Evolutionary conservation across 2,329 filamentous ascomycete species (phyloP), one percentile per base, ranked within the genome.

Genomic region (Cytospora leucostoma): DNA sequence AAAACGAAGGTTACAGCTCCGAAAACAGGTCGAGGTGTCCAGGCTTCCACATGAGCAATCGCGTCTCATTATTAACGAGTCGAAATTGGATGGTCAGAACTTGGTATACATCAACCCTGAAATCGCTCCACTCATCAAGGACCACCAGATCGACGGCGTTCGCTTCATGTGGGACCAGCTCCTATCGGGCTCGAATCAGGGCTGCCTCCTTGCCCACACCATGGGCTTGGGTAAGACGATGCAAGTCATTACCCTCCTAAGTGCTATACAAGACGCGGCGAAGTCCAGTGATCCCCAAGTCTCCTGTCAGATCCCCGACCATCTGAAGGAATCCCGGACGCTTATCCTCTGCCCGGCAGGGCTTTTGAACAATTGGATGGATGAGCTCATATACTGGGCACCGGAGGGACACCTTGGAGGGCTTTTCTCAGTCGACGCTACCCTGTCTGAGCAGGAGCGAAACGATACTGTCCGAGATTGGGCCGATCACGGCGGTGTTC

Each of bases 161-260:
- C 88, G 88, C 12, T 97, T 97, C 74, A 84, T 97, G 80, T 97
- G 93, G 92, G 88, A 92, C 68, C 89, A 94, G 67, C 79, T 97
- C 52, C 84, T 94, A 7, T 81, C 83, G 37, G 83, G 87, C 61
- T 77, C 79, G 6, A 81, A 82, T 19, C 88, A 93, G 74, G 93
- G 93, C 2, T 96, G 91, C 71, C 81, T 96, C 13, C 80, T 97
- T 21, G 90, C 93, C 7, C 93, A 97, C 73, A 92, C 91, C 0
- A 97, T 97, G 93, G 93, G 93, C 1, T 77, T 97, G 2, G 93
- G 93, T 17, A 97, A 97, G 77, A 96, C 93, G 0, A 92, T 96
- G 88, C 93, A 97, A 77, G 85, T 92, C 7, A 92, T 97, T 64
- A 90, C 92, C 0, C 78, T 97, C n/a, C 82, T 97, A 7, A 83